Conservation (phyloP, 2,329 filamentous ascomycete genomes). For the Aurifilum marmelostoma region DNA sequence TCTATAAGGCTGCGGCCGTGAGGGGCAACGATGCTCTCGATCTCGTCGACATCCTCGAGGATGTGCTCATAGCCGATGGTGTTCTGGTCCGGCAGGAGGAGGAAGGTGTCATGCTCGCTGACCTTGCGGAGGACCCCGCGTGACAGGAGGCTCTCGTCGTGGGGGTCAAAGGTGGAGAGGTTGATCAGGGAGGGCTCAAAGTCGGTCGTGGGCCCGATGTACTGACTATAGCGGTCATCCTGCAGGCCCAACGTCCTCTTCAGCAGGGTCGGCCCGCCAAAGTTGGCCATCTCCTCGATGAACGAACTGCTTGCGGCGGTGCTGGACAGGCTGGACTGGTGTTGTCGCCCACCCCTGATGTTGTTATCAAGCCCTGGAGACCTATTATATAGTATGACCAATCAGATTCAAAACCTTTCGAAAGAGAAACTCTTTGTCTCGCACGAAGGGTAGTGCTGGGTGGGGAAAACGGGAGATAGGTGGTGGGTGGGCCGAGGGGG, state of each 20-base stretch:
- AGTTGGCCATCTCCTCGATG: conserved; percentile 72
- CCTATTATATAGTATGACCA: conserved; percentile 53
- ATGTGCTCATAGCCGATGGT: conserved; percentile 75
- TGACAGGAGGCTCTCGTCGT: conserved; percentile 77
- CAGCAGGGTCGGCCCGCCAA: conserved; percentile 66
- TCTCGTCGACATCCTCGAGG: conserved; percentile 65
- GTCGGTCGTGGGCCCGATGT: conserved; percentile 81
- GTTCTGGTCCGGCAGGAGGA: conserved; percentile 74
- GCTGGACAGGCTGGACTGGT: conserved; percentile 63
- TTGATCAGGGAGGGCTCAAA: conserved; percentile 85
- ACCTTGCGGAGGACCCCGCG: conserved; percentile 73
- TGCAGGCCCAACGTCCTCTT: conserved; percentile 76
- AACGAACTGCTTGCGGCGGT: conserved; percentile 65
- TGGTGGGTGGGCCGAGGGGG: no score
- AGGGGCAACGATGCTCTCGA: conserved; percentile 65
- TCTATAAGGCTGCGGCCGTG: conserved; percentile 67
- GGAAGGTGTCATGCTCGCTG: conserved; percentile 76
- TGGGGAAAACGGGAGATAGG: not conserved
- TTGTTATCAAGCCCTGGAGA: conserved; percentile 61
- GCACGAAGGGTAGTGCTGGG: not conserved
- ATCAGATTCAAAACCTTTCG: conserved; percentile 51
- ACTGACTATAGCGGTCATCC: conserved; percentile 77
- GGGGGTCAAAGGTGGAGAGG: conserved; percentile 76
- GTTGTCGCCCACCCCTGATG: conserved; percentile 56
- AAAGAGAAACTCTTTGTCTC: conserved; percentile 5